Conservation (phyloP, 116 monocot genomes). For the Cymodocea nodosa region DNA sequence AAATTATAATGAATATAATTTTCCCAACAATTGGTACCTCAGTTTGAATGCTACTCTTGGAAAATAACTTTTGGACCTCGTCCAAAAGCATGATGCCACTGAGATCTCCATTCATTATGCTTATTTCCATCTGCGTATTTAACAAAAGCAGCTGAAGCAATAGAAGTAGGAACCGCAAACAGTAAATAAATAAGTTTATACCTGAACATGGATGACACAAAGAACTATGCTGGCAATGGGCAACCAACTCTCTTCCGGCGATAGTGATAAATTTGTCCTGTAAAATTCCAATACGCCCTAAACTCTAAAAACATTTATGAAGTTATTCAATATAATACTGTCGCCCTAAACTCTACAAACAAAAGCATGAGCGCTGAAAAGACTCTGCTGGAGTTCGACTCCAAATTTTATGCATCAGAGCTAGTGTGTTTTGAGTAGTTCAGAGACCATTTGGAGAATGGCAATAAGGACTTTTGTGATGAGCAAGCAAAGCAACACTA, state of each 20-base stretch:
- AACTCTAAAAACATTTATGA: too few relatives aligned
- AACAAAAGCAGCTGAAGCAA: background rate
- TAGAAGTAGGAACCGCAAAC: background rate
- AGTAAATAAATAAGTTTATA: constrained; percentile 6
- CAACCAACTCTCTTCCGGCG: constrained; percentile 93
- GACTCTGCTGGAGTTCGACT: background rate
- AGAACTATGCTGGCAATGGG: constrained; percentile 75
- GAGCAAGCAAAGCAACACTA: too few relatives aligned
- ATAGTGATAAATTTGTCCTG: constrained; percentile 91
- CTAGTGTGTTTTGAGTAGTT: too few relatives aligned
- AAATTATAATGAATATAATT: constrained; percentile 1
- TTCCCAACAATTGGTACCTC: constrained; percentile 4
- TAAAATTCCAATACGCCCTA: constrained; percentile 4
- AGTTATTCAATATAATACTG: too few relatives aligned
- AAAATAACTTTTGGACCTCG: constrained; percentile 14
- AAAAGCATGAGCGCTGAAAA: background rate
- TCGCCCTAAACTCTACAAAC: background rate
- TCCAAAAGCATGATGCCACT: constrained; percentile 18
- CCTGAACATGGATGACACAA: constrained; percentile 90
- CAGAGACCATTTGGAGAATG: too few relatives aligned
- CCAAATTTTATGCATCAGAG: background rate
- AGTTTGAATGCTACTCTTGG: constrained; percentile 8
- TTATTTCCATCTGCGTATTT: constrained; percentile 47
- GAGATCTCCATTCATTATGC: constrained; percentile 59
- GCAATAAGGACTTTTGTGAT: too few relatives aligned